Percentiles rank a stretch among this genome's conserved stretches.
Conservation (phyloP, 306 rosid species). For the Medicago lupulina region DNA sequence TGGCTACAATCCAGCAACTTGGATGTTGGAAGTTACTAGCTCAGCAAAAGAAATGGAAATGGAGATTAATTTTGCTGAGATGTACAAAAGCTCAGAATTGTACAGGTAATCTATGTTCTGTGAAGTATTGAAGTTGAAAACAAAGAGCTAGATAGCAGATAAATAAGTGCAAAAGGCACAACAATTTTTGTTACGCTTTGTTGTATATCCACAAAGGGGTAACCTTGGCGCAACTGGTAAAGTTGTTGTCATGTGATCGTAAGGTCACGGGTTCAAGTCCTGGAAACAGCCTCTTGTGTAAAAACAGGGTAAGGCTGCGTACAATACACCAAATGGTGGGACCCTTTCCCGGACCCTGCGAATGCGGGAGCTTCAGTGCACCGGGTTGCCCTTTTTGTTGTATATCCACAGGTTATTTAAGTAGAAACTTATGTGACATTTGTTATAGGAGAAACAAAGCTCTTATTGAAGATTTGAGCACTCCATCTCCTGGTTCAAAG, state of each 20-base stretch:
- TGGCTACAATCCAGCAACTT: conserved; percentile 56
- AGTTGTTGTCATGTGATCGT: no score
- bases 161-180: background rate
- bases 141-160: background rate
- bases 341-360: no score
- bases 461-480: conserved; percentile 14
- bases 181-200: background rate
- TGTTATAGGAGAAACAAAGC: conserved; percentile 26
- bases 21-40: conserved; percentile 56
- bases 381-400: no score
- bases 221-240: no score
- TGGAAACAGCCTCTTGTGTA: no score
- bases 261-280: no score
- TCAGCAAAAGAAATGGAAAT: conserved; percentile 45
- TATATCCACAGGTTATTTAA: background rate
- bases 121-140: conserved; percentile 1
- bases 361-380: no score
- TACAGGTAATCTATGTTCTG: conserved; percentile 38
- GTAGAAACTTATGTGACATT: conserved; percentile 7
- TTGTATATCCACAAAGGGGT: no score
- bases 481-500: background rate
- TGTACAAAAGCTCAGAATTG: conserved; percentile 46
- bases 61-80: conserved; percentile 50
- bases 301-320: no score
- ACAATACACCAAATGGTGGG: no score